phyloP scores from a whole-genome alignment of 2,329 filamentous ascomycete genomes.

The Didymosphaeria variabile region DNA sequence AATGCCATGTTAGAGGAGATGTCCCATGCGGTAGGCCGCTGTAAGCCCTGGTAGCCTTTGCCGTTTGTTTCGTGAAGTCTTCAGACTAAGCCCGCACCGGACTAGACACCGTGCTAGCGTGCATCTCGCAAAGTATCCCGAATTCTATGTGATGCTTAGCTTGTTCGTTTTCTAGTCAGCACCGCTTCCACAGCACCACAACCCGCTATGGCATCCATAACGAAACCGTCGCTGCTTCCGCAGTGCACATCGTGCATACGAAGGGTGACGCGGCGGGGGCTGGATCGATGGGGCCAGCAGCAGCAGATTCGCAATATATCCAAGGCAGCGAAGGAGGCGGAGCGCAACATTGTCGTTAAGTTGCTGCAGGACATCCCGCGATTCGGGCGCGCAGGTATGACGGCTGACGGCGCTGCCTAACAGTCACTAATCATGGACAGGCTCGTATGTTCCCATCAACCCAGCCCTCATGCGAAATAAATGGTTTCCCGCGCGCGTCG shows the following conservation, averaged over 20 bases:
- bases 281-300: constrained; percentile 36
- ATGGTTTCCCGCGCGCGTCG: constrained; percentile 61
- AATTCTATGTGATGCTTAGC: constrained; percentile 25
- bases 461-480: constrained; percentile 63
- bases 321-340: constrained; percentile 53
- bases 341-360: constrained; percentile 58
- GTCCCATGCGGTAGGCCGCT: constrained; percentile 25
- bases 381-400: constrained; percentile 57
- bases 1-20: constrained; percentile 40
- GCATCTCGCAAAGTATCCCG: constrained; percentile 26
- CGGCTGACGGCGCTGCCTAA: constrained; percentile 2
- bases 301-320: constrained; percentile 56
- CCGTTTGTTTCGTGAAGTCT: constrained; percentile 32
- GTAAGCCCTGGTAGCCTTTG: constrained; percentile 32
- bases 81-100: constrained; percentile 23
- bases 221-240: constrained; percentile 44
- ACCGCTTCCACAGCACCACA: constrained; percentile 18
- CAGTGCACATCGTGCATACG: constrained; percentile 52
- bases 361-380: constrained; percentile 61
- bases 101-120: constrained; percentile 10
- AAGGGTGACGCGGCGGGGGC: constrained; percentile 40
- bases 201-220: constrained; percentile 44
- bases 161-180: constrained; percentile 24
- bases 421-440: constrained; percentile 48
- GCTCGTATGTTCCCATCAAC: constrained; percentile 62